phyloP scores from a whole-genome alignment of 805 yeast genomes.

The Sugiyamaella marilandica region DNA sequence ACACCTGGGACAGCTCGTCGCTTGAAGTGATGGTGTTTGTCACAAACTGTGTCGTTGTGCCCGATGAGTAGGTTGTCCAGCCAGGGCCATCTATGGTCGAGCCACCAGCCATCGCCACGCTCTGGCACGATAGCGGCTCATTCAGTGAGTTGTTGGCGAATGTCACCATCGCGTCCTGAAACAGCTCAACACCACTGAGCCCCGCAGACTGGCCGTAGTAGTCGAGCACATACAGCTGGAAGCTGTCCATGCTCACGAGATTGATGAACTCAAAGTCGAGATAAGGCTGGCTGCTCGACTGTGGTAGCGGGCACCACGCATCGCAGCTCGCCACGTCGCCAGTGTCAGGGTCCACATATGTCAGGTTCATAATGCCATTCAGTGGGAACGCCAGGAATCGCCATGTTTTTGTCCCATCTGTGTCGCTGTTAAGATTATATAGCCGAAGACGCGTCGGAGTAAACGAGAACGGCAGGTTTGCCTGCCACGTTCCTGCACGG shows the following conservation, averaged over 20 bases:
- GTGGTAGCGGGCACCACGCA: constrained; percentile 78
- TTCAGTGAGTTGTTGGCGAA: constrained; percentile 76
- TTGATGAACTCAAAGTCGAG: constrained; percentile 84
- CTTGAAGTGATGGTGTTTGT: constrained; percentile 28
- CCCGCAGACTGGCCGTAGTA: constrained; percentile 70
- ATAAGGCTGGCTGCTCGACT: constrained; percentile 39
- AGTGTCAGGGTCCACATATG: constrained; percentile 72
- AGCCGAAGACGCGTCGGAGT: constrained; percentile 70
- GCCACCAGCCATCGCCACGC: constrained; percentile 28
- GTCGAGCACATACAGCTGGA: constrained; percentile 59
- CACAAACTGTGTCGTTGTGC: constrained; percentile 23
- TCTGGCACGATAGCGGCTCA: constrained; percentile 53
- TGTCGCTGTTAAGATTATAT: constrained; percentile 51
- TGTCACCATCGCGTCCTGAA: constrained; percentile 45
- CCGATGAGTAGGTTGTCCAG: constrained; percentile 21
- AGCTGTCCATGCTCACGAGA: constrained; percentile 50
- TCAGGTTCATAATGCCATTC: constrained; percentile 84
- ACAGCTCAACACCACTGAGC: constrained; percentile 68
- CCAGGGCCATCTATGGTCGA: constrained; percentile 33
- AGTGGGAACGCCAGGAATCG: constrained; percentile 74
- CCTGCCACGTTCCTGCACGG: constrained; percentile 61
- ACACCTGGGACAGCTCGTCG: constrained; percentile 31
- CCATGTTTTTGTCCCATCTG: constrained; percentile 51
- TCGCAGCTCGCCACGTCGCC: constrained; percentile 64
- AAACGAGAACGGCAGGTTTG: constrained; percentile 50